Percentiles rank a stretch among this genome's conserved stretches.
Evolutionary conservation across 2,329 filamentous ascomycete species (phyloP).

Genomic region (Colletotrichum kahawae): DNA sequence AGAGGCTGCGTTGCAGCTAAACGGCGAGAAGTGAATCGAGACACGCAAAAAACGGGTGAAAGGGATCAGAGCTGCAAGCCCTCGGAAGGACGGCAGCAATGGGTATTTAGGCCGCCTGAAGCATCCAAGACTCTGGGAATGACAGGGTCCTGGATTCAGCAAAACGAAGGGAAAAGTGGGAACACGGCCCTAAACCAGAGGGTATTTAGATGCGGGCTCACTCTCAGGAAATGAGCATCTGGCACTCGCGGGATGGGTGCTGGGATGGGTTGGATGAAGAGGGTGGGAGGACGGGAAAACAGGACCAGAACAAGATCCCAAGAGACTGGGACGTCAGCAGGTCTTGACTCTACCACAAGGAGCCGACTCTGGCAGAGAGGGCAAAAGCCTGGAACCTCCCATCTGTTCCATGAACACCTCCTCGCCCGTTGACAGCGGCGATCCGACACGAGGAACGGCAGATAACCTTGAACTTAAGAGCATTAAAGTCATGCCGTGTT

Average conservation of each 20-base stretch:
- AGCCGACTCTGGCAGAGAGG: not conserved
- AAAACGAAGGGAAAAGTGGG: slow-evolving; percentile 12
- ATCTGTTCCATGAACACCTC: not conserved
- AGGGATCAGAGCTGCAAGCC: slow-evolving; percentile 1
- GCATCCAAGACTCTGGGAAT: slow-evolving; percentile 4
- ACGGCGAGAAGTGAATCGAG: not conserved
- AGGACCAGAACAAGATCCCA: not conserved
- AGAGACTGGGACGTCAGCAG: not conserved
- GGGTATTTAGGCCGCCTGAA: slow-evolving; percentile 15
- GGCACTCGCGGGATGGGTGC: not conserved
- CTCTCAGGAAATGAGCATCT: slow-evolving; percentile 14
- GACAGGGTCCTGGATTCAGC: slow-evolving; percentile 5
- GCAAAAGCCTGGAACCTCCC: not conserved
- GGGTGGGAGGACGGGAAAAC: not conserved
- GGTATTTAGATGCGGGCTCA: not conserved
- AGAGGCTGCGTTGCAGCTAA: not conserved
- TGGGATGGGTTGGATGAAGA: not conserved
- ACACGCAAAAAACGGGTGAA: not conserved
- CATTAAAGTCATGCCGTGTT: not conserved
- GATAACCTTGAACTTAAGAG: not conserved
- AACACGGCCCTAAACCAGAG: slow-evolving; percentile 6
- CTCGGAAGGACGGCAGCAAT: not conserved
- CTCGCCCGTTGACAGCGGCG: slow-evolving; percentile 3
- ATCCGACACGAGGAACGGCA: not conserved
- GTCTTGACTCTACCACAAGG: not conserved